phyloP scores from a whole-genome alignment of 2,329 filamentous ascomycete species.

The Ustulina deusta region DNA sequence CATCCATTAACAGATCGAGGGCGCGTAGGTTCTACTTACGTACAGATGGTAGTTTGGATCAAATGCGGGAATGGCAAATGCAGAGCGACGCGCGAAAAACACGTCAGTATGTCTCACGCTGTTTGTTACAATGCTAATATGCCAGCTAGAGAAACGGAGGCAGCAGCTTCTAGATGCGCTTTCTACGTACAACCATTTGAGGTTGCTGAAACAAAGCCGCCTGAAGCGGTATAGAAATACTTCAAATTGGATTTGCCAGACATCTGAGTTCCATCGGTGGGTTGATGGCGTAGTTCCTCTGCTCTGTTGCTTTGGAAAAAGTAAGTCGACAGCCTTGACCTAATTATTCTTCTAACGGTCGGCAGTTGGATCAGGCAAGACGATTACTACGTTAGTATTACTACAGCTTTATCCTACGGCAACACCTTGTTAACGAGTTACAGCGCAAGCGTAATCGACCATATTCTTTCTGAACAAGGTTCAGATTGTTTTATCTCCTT shows the following conservation, averaged over 20 bases:
- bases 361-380: constrained; percentile 30
- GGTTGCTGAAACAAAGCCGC: constrained; percentile 46
- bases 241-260: constrained; percentile 36
- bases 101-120: not conserved
- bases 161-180: constrained; percentile 48
- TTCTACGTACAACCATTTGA: constrained; percentile 46
- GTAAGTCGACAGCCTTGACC: constrained; percentile 11
- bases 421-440: not conserved
- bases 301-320: constrained; percentile 31
- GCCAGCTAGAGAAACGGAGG: constrained; percentile 15
- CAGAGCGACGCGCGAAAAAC: not conserved
- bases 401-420: not conserved
- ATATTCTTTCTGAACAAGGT: constrained; percentile 35
- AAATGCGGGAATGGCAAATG: not conserved
- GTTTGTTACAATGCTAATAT: not conserved
- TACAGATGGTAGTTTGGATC: not conserved
- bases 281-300: not conserved
- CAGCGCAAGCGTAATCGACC: constrained; percentile 42
- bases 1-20: not conserved
- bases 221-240: constrained; percentile 47
- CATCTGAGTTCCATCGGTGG: constrained; percentile 40
- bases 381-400: constrained; percentile 21
- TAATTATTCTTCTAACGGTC: not conserved
- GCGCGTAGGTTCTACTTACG: not conserved
- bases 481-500: constrained; percentile 39